A percentile compares a stretch with the other conserved stretches of the same genome.
These are phyloP conservation scores for Flueggea neowawraea DNA, from an alignment of 441 rosid genomes.

Conservation along the genomic window DNA sequence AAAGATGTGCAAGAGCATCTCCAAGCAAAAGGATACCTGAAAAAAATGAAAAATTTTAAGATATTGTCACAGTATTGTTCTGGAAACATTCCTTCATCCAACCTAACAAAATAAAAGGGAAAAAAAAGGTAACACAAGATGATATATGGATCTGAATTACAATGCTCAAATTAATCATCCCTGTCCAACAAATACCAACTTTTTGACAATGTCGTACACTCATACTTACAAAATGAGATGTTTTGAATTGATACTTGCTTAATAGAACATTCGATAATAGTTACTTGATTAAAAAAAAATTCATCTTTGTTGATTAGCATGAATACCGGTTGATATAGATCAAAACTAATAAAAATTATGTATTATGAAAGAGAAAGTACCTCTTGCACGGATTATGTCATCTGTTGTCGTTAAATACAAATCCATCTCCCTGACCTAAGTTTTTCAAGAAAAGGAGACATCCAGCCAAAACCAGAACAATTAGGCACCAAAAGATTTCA, in stretches of 20 bases:
- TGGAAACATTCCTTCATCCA: background rate
- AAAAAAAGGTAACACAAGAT: too few species aligned
- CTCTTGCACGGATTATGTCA: slow-evolving; percentile 65
- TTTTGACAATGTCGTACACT: too few species aligned
- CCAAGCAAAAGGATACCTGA: slow-evolving; percentile 84
- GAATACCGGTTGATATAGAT: too few species aligned
- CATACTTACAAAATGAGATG: too few species aligned
- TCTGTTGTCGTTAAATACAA: slow-evolving; percentile 82
- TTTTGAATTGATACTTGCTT: too few species aligned
- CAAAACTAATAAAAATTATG: background rate
- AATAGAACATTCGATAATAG: too few species aligned
- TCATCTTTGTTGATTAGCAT: too few species aligned
- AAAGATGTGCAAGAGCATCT: slow-evolving; percentile 52
- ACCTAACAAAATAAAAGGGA: background rate
- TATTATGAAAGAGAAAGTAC: slow-evolving; percentile 22
- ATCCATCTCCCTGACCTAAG: slow-evolving; percentile 80
- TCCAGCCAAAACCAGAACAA: background rate
- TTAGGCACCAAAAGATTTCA: background rate
- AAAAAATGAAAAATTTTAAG: slow-evolving; percentile 2
- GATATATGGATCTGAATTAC: too few species aligned
- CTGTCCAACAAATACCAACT: too few species aligned
- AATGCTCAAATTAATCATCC: too few species aligned
- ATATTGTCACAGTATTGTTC: background rate
- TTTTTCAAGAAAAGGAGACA: background rate
- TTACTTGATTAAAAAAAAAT: too few species aligned